phyloP scores from a whole-genome alignment of 2,329 filamentous ascomycete species.

The Cercospora sp. region DNA sequence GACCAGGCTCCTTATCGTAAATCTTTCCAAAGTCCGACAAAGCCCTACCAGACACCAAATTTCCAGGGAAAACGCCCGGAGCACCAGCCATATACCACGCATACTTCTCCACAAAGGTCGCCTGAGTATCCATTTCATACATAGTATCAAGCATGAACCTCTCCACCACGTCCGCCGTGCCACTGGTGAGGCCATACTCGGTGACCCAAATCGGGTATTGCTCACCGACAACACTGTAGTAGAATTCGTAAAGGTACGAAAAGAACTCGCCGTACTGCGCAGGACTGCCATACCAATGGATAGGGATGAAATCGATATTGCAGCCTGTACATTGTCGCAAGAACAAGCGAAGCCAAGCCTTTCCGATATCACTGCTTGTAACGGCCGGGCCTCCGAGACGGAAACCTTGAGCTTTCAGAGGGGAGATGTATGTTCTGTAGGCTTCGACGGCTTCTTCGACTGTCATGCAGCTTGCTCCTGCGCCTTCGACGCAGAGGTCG shows the following conservation, averaged over 20 bases:
- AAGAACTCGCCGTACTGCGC: not conserved
- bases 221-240: not conserved
- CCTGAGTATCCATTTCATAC: not conserved
- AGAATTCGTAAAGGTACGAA: not conserved
- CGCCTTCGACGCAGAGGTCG: not conserved
- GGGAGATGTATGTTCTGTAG: not conserved
- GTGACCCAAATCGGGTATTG: not conserved
- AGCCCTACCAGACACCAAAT: not conserved
- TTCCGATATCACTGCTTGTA: not conserved
- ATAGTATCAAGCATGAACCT: not conserved
- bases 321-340: not conserved
- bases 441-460: not conserved
- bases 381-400: not conserved
- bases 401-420: conserved; percentile 1
- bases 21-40: not conserved
- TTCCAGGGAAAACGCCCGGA: not conserved
- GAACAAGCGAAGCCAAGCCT: not conserved
- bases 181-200: not conserved
- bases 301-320: conserved; percentile 1
- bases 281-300: not conserved
- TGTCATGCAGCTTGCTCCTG: not conserved
- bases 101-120: conserved; percentile 6
- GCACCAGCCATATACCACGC: conserved; percentile 3
- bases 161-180: not conserved
- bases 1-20: not conserved